These are phyloP conservation scores for Neofusicoccum sp. DNA, from an alignment of 2,329 filamentous ascomycete species.

Conservation along the genomic window DNA sequence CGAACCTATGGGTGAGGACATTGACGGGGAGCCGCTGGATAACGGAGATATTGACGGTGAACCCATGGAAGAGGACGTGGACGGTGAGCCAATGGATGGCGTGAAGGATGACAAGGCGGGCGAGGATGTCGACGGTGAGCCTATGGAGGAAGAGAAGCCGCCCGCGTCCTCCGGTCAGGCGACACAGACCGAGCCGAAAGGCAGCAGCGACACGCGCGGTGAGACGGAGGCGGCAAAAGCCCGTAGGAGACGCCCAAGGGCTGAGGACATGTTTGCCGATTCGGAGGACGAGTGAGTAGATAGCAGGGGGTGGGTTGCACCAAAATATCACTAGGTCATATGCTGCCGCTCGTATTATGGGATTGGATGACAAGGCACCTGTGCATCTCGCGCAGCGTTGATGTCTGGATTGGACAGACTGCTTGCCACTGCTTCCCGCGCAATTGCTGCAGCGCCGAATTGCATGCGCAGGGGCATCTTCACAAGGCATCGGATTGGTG, in stretches of 20 bases:
- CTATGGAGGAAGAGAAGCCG: slow-evolving; percentile 18
- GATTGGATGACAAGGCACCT: not conserved
- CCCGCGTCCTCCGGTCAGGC: not conserved
- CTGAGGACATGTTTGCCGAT: slow-evolving; percentile 40
- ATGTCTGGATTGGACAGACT: too few relatives aligned
- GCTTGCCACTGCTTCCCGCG: too few relatives aligned
- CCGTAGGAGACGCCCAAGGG: slow-evolving; percentile 33
- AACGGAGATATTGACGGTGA: slow-evolving; percentile 20
- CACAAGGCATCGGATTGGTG: not conserved
- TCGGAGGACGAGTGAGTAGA: slow-evolving; percentile 18
- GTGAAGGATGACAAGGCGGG: slow-evolving; percentile 19
- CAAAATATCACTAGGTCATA: not conserved
- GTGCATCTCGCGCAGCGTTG: not conserved
- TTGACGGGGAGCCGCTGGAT: slow-evolving; percentile 21
- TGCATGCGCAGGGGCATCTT: not conserved
- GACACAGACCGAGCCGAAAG: not conserved
- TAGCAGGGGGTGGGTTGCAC: not conserved
- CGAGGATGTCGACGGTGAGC: slow-evolving; percentile 23
- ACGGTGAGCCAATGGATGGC: slow-evolving; percentile 21
- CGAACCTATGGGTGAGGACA: slow-evolving; percentile 19
- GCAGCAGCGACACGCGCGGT: slow-evolving; percentile 24
- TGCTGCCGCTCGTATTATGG: not conserved
- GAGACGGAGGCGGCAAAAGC: slow-evolving; percentile 38
- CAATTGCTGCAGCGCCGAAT: not conserved
- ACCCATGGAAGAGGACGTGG: slow-evolving; percentile 21